Percentiles rank a stretch among this genome's conserved stretches.
phyloP scores from a whole-genome alignment of 2,329 filamentous ascomycete genomes.

The Sclerotinia spermophila region DNA sequence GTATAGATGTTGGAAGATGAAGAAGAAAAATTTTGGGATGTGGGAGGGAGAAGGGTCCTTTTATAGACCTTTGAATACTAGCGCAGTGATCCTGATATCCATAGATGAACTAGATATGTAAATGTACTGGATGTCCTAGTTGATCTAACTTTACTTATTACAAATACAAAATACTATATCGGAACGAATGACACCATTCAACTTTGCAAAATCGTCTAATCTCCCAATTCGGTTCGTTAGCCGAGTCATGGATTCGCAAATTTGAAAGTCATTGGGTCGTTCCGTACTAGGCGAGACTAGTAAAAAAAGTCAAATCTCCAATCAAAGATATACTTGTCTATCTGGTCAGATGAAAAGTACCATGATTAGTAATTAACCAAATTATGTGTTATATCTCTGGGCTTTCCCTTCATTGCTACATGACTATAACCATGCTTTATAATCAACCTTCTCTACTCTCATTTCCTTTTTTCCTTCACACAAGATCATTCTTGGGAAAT shows the following conservation, averaged over 20 bases:
- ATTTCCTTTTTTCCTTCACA: neutral
- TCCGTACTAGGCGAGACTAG: neutral
- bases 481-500: neutral
- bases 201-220: neutral
- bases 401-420: neutral
- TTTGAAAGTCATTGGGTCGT: neutral
- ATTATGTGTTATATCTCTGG: neutral
- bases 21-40: no score
- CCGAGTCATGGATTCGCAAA: neutral
- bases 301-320: neutral
- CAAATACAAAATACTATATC: neutral
- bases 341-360: neutral
- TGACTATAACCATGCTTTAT: rapidly evolving
- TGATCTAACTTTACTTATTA: neutral
- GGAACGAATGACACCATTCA: neutral
- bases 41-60: neutral
- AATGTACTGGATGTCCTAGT: neutral
- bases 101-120: no score
- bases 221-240: neutral
- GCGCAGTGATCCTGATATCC: neutral
- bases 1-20: no score
- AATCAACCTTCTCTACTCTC: neutral
- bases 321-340: neutral
- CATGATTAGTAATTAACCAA: neutral
- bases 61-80: neutral